These are phyloP conservation scores for Thermomucor indicae-seudaticae DNA, from an alignment of 371 early-diverging fungal species.

Conservation along the genomic window DNA sequence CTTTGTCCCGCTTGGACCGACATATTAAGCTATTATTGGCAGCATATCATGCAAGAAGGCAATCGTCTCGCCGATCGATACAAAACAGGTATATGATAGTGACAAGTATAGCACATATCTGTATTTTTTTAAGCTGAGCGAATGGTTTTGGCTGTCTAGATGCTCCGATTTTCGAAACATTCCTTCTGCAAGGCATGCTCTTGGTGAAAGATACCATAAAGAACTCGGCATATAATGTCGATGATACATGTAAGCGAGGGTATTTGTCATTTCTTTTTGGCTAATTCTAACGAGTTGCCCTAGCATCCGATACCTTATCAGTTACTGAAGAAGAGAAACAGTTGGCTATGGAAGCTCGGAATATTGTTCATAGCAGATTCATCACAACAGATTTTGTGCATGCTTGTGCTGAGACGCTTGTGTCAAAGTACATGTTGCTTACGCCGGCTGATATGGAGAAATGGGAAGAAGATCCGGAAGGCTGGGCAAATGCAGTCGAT, in stretches of 20 bases:
- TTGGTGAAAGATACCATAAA: conserved; percentile 69
- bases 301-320: conserved; percentile 25
- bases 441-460: conserved; percentile 63
- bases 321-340: conserved; percentile 49
- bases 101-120: too few species aligned
- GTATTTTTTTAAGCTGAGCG: too few species aligned
- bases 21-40: conserved; percentile 80
- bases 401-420: conserved; percentile 60
- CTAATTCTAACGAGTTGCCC: neutral
- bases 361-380: conserved; percentile 60
- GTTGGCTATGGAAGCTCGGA: conserved; percentile 45
- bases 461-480: conserved; percentile 90
- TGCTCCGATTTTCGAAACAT: conserved; percentile 14
- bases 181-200: conserved; percentile 66
- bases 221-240: conserved; percentile 44
- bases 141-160: too few species aligned
- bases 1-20: conserved; percentile 59
- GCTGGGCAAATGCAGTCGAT: conserved; percentile 76
- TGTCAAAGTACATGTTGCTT: conserved; percentile 73
- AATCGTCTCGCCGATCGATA: conserved; percentile 14
- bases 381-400: conserved; percentile 67
- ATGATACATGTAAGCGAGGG: conserved; percentile 16
- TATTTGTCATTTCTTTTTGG: neutral
- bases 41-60: conserved; percentile 25
- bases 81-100: conserved; percentile 9